These are phyloP conservation scores for Chionographis japonica DNA, from an alignment of 106 monocot genomes.

Conservation along the genomic window DNA sequence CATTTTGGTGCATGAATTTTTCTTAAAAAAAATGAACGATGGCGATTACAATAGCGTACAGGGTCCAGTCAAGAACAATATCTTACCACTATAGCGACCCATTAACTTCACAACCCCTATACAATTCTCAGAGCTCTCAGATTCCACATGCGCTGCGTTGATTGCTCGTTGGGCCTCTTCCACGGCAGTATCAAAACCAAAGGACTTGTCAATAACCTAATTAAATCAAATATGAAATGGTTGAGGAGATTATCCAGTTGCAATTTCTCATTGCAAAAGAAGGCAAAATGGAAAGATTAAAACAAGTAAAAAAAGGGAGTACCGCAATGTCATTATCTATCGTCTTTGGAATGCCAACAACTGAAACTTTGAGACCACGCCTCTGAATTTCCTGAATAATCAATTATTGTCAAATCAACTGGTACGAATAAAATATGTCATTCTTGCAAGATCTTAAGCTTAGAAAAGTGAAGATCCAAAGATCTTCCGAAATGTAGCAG, in stretches of 20 bases:
- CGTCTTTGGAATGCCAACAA: conserved; percentile 70
- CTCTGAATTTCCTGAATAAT: conserved; percentile 54
- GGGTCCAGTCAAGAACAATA: not conserved
- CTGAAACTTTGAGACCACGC: conserved; percentile 65
- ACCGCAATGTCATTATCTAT: conserved; percentile 84
- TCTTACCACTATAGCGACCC: conserved; percentile 76
- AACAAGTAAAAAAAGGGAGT: conserved; percentile 9
- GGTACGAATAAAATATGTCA: too few relatives aligned
- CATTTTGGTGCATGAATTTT: too few relatives aligned
- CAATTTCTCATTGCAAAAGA: not conserved
- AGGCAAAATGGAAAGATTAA: not conserved
- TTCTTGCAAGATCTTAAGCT: too few relatives aligned
- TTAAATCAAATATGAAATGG: not conserved
- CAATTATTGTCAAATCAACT: not conserved
- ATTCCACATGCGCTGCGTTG: conserved; percentile 75
- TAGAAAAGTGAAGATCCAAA: too few relatives aligned
- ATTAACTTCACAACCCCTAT: conserved; percentile 69
- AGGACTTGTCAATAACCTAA: conserved; percentile 76
- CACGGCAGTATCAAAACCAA: conserved; percentile 77
- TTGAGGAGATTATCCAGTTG: not conserved
- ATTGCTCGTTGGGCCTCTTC: conserved; percentile 83
- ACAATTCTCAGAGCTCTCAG: conserved; percentile 59
- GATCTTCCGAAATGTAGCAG: too few relatives aligned
- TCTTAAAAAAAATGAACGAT: too few relatives aligned
- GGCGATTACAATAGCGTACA: too few relatives aligned